Evolutionary conservation across 2,329 filamentous ascomycete genomes (phyloP).

Genomic region (Diplocarpon mali): DNA sequence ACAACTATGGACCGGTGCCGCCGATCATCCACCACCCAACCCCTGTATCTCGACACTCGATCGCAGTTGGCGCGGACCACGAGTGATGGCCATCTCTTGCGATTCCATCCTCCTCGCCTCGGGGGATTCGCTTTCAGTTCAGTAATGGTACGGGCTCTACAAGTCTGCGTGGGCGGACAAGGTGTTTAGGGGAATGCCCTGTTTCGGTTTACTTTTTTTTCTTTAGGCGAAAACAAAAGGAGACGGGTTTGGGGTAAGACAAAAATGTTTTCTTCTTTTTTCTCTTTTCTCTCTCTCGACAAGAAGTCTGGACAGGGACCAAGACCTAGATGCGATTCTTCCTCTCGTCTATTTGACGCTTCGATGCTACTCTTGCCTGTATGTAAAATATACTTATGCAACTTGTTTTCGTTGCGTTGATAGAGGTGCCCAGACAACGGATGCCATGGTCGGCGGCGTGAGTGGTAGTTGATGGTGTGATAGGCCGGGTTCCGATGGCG

Average conservation of each 20-base stretch:
- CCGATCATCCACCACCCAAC: background rate
- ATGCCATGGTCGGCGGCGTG: too few relatives aligned
- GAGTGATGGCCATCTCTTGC: background rate
- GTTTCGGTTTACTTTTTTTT: background rate
- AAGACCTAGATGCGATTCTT: too few relatives aligned
- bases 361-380: background rate
- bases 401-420: background rate
- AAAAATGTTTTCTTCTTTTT: background rate
- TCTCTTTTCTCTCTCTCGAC: background rate
- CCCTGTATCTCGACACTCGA: background rate
- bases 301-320: too few relatives aligned
- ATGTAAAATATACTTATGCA: conserved; percentile 1
- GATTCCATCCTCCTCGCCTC: too few relatives aligned
- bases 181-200: background rate
- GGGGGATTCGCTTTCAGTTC: too few relatives aligned
- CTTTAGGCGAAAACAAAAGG: background rate
- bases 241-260: background rate
- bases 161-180: background rate
- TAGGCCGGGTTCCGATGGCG: background rate
- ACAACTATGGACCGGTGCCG: background rate
- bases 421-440: too few relatives aligned
- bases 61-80: conserved; percentile 3
- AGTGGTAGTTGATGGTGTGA: background rate
- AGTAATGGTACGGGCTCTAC: background rate
- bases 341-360: too few relatives aligned